These are phyloP conservation scores for Telfairia occidentalis DNA, from an alignment of 331 rosid species.

Conservation along the genomic window DNA sequence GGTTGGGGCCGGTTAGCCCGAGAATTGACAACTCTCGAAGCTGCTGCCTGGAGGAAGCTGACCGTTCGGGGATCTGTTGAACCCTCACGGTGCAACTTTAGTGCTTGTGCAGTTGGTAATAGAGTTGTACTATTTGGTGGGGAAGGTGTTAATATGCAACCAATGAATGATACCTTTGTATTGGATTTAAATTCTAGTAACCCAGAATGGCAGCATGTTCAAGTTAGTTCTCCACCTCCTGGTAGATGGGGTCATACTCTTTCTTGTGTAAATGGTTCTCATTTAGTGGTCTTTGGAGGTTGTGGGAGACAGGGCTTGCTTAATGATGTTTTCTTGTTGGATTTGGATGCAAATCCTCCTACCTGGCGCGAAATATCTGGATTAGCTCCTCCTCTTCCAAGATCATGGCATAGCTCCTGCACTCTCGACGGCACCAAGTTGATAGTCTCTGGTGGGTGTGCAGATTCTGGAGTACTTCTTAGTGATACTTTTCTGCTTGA, in stretches of 20 bases:
- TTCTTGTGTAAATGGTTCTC: slow-evolving; percentile 92
- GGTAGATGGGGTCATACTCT: slow-evolving; percentile 99
- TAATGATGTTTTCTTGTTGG: slow-evolving; percentile 89
- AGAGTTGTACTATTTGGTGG: slow-evolving; percentile 97
- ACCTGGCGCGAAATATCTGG: slow-evolving; percentile 99
- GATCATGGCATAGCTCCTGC: slow-evolving; percentile 99
- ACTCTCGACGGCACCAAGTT: slow-evolving; percentile 96
- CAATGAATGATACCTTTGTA: slow-evolving; percentile 82
- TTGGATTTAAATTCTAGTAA: slow-evolving; percentile 76
- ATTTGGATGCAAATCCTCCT: slow-evolving; percentile 94
- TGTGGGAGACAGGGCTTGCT: slow-evolving; percentile 97
- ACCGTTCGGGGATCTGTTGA: slow-evolving; percentile 91
- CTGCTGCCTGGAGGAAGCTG: slow-evolving; percentile 95
- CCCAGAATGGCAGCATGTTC: slow-evolving; percentile 97
- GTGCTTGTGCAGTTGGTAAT: slow-evolving; percentile 98
- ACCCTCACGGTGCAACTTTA: slow-evolving; percentile 97
- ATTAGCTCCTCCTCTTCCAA: slow-evolving; percentile 95
- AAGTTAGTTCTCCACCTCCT: slow-evolving; percentile 98
- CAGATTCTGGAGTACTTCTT: slow-evolving; percentile 96
- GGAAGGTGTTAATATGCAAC: slow-evolving; percentile 94
- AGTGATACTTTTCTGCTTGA: slow-evolving; percentile 95
- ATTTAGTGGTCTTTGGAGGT: slow-evolving; percentile 95
- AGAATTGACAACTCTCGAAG: slow-evolving; percentile 98
- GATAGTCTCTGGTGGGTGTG: slow-evolving; percentile 99
- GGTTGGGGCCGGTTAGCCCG: slow-evolving; percentile 95